Conservation (phyloP, 352 stramenopile genomes). For the Phytophthora idaei region DNA sequence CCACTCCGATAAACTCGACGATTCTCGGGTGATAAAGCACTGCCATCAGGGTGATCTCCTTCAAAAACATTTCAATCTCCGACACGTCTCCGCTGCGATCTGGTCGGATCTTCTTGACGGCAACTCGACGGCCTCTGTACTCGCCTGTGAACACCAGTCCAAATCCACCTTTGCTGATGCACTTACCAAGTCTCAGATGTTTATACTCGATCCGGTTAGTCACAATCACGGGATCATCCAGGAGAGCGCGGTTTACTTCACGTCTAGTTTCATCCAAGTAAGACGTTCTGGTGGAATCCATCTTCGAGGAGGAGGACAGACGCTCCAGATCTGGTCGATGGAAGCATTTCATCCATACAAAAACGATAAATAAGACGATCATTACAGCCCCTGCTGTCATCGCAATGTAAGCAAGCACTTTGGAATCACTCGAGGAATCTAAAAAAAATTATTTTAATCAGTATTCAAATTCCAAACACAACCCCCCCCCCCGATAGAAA, state of each 20-base stretch:
- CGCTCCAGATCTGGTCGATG: constrained; percentile 12
- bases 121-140: constrained; percentile 32
- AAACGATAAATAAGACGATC: constrained; percentile 24
- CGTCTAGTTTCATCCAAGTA: constrained; percentile 20
- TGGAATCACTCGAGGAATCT: constrained; percentile 26
- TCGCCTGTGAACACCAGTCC: constrained; percentile 39
- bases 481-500: not conserved
- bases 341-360: constrained; percentile 31
- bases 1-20: constrained; percentile 43
- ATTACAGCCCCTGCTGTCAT: constrained; percentile 21
- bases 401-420: constrained; percentile 23
- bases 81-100: constrained; percentile 27
- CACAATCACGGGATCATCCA: constrained; percentile 38
- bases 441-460: not conserved
- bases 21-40: constrained; percentile 41
- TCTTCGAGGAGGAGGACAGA: constrained; percentile 29
- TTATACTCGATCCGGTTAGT: constrained; percentile 46
- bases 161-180: constrained; percentile 39
- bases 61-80: constrained; percentile 38
- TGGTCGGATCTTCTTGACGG: constrained; percentile 40
- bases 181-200: constrained; percentile 34
- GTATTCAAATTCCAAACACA: not conserved
- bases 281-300: constrained; percentile 19
- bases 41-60: constrained; percentile 44
- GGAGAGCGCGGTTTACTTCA: constrained; percentile 21